Evolutionary conservation across 306 rosid genomes (phyloP).

Genomic region (Lablab purpureus): DNA sequence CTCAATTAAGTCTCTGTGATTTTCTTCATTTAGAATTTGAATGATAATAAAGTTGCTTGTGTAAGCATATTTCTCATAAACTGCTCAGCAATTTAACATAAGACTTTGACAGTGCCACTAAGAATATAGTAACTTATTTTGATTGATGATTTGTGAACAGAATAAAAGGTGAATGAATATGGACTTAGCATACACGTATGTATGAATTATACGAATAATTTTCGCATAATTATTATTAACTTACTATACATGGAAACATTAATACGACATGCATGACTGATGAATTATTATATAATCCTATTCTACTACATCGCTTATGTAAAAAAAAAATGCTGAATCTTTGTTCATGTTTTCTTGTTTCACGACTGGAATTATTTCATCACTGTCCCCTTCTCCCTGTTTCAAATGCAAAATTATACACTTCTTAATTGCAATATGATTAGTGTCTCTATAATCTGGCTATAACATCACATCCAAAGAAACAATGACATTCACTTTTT

Average conservation of each 20-base stretch:
- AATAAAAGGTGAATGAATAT: not conserved
- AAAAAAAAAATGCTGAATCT: too few species aligned
- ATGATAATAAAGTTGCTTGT: not conserved
- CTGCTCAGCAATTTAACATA: not conserved
- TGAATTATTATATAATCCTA: too few species aligned
- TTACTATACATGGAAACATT: not conserved
- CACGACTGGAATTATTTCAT: too few species aligned
- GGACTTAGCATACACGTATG: not conserved
- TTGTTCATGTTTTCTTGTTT: too few species aligned
- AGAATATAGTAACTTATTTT: not conserved
- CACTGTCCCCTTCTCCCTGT: too few species aligned
- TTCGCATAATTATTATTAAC: not conserved
- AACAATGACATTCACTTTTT: too few species aligned
- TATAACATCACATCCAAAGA: too few species aligned
- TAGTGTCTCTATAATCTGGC: too few species aligned
- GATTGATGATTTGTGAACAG: not conserved
- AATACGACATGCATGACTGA: too few species aligned
- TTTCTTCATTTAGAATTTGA: not conserved
- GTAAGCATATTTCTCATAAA: not conserved
- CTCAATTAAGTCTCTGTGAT: conserved; percentile 10
- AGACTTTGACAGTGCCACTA: not conserved
- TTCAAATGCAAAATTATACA: too few species aligned
- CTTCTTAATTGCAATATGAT: too few species aligned
- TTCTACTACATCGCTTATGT: too few species aligned
- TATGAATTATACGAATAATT: not conserved